phyloP scores from a whole-genome alignment of 2,329 filamentous ascomycete species.

The Aureobasidium lini region DNA sequence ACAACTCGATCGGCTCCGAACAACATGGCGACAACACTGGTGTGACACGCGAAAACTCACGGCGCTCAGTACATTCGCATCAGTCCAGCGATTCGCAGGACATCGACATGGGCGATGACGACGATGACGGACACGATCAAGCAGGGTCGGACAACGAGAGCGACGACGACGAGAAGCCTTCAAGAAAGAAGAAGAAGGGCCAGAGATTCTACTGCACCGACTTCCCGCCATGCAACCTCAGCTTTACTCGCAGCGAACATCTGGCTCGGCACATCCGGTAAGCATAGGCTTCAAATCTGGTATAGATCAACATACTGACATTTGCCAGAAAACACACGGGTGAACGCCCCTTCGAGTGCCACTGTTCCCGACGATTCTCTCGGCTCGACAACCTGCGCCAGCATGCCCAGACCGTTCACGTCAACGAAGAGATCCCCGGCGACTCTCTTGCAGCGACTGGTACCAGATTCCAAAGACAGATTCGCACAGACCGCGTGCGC shows the following conservation, averaged over 20 bases:
- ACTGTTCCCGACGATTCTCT: slow-evolving; percentile 88
- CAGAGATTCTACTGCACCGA: slow-evolving; percentile 95
- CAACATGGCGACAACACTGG: slow-evolving; percentile 9
- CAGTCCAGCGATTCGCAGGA: slow-evolving; percentile 54
- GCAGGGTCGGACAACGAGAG: slow-evolving; percentile 43
- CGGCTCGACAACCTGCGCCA: slow-evolving; percentile 83
- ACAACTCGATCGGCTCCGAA: slow-evolving; percentile 36
- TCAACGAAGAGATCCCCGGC: slow-evolving; percentile 91
- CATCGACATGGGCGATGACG: slow-evolving; percentile 65
- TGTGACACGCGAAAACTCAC: slow-evolving; percentile 10
- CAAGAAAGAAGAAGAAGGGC: slow-evolving; percentile 96
- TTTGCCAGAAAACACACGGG: slow-evolving; percentile 80
- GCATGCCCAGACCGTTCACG: slow-evolving; percentile 94
- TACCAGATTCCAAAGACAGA: slow-evolving; percentile 85
- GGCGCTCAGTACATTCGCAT: slow-evolving; percentile 39
- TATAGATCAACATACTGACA: slow-evolving; percentile 21
- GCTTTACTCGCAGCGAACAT: slow-evolving; percentile 94
- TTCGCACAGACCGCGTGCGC: slow-evolving; percentile 76
- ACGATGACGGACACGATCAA: slow-evolving; percentile 64
- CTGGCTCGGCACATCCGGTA: slow-evolving; percentile 88
- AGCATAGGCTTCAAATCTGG: slow-evolving; percentile 17
- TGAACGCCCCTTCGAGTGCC: slow-evolving; percentile 92
- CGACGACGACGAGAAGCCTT: slow-evolving; percentile 60
- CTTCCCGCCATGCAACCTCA: slow-evolving; percentile 86
- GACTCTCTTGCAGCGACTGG: slow-evolving; percentile 90